These are phyloP conservation scores for Zychaea mexicana DNA, from an alignment of 371 early-diverging fungal species.

Conservation along the genomic window DNA sequence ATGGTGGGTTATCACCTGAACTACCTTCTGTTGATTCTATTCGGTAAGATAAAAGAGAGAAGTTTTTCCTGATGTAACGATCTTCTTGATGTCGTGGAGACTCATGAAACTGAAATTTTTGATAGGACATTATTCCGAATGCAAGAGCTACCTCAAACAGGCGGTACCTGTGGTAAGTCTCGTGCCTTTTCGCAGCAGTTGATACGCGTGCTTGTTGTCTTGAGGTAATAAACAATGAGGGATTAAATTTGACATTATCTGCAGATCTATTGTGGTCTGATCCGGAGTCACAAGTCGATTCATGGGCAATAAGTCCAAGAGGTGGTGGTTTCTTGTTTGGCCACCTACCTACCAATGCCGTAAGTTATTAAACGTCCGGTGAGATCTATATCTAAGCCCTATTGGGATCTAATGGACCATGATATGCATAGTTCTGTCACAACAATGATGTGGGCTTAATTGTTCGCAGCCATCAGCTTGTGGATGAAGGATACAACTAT, in stretches of 20 bases:
- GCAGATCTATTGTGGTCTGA: slow-evolving; percentile 98
- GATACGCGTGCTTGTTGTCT: no score
- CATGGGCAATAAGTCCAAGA: slow-evolving; percentile 97
- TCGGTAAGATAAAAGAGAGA: slow-evolving; percentile 26
- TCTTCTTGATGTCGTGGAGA: background rate
- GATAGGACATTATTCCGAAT: slow-evolving; percentile 51
- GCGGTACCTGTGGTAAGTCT: slow-evolving; percentile 48
- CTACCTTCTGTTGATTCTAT: slow-evolving; percentile 62
- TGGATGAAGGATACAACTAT: slow-evolving; percentile 97
- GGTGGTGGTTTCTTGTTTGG: slow-evolving; percentile 99
- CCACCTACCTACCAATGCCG: slow-evolving; percentile 85
- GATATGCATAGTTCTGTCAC: slow-evolving; percentile 81
- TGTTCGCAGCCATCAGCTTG: slow-evolving; percentile 96
- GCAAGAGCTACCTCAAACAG: slow-evolving; percentile 54
- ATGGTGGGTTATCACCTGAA: slow-evolving; percentile 98
- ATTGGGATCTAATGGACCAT: background rate
- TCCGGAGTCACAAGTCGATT: slow-evolving; percentile 94
- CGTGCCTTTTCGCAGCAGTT: no score
- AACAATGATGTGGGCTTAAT: slow-evolving; percentile 94
- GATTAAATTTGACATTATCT: background rate
- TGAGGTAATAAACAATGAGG: no score
- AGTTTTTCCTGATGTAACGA: background rate
- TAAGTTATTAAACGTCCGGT: slow-evolving; percentile 12
- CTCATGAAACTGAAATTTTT: background rate
- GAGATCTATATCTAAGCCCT: no score